These are phyloP conservation scores for Ziziphus jujuba DNA, from an alignment of 306 rosid genomes.

Conservation along the genomic window DNA sequence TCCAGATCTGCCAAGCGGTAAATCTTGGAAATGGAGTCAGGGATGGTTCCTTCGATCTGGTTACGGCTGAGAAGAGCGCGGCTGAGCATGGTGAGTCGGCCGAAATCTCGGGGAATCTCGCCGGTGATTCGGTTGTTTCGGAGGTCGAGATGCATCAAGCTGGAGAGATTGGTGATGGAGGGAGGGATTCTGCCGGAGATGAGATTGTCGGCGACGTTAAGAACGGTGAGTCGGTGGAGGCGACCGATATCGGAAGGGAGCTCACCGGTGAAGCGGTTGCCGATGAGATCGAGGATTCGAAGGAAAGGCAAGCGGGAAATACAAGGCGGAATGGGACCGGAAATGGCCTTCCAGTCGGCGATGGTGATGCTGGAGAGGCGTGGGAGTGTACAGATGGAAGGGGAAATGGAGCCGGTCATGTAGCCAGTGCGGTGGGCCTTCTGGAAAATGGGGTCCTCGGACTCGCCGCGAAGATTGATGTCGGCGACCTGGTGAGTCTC, in stretches of 20 bases:
- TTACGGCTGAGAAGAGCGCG: conserved; percentile 81
- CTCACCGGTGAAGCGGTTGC: conserved; percentile 61
- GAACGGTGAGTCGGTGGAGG: conserved; percentile 62
- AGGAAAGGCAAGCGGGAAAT: conserved; percentile 65
- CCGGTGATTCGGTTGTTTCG: conserved; percentile 77
- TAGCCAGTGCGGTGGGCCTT: conserved; percentile 61
- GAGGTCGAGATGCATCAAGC: conserved; percentile 81
- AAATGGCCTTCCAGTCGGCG: conserved; percentile 92
- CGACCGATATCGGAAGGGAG: conserved; percentile 64
- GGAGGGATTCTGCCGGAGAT: conserved; percentile 66
- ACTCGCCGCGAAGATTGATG: conserved; percentile 87
- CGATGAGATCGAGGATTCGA: conserved; percentile 79
- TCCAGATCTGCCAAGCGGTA: conserved; percentile 90
- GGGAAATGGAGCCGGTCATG: conserved; percentile 85
- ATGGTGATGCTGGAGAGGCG: conserved; percentile 73
- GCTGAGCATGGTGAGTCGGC: conserved; percentile 65
- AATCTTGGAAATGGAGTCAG: conserved; percentile 49
- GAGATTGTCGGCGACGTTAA: conserved; percentile 76
- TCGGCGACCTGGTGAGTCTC: conserved; percentile 69
- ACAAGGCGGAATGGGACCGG: conserved; percentile 87
- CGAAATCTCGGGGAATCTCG: conserved; percentile 45
- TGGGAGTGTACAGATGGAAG: conserved; percentile 60
- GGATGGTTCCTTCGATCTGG: conserved; percentile 58
- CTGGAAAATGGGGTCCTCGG: conserved; percentile 71
- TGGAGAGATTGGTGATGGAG: conserved; percentile 45